These are phyloP conservation scores for Volvox carteri DNA, from an alignment of 163 green algal genomes.

Conservation along the genomic window DNA sequence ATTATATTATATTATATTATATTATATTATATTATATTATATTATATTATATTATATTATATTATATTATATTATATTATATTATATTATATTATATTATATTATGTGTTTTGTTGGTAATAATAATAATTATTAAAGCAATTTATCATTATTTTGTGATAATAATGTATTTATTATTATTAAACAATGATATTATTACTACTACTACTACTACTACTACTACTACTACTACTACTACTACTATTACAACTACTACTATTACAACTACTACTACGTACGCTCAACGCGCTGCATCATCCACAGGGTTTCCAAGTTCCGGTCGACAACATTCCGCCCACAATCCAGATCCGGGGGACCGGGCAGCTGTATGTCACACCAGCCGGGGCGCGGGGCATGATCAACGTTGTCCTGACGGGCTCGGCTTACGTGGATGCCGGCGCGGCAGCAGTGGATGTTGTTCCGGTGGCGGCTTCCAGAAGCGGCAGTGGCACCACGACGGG, in stretches of 20 bases:
- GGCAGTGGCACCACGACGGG: no score
- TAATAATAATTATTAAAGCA: neutral
- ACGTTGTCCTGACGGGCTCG: neutral
- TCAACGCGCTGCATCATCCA: no score
- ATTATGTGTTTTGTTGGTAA: neutral
- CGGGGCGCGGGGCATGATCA: conserved; percentile 6
- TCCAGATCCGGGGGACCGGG: neutral
- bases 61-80: conserved; percentile 11
- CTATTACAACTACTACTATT: no score
- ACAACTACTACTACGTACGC: no score
- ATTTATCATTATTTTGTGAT: neutral
- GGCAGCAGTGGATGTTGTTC: neutral
- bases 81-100: conserved; percentile 11
- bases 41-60: conserved; percentile 11
- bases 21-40: conserved; percentile 11
- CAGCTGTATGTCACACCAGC: neutral
- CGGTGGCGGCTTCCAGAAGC: no score
- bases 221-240: no score
- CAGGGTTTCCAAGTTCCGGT: no score
- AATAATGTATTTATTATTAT: no score
- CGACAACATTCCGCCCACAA: neutral
- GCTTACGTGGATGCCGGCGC: neutral
- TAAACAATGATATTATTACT: no score
- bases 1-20: conserved; percentile 11
- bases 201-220: no score